Evolutionary conservation across 306 rosid genomes (phyloP).

Genomic region (Pterocarpus santalinus): DNA sequence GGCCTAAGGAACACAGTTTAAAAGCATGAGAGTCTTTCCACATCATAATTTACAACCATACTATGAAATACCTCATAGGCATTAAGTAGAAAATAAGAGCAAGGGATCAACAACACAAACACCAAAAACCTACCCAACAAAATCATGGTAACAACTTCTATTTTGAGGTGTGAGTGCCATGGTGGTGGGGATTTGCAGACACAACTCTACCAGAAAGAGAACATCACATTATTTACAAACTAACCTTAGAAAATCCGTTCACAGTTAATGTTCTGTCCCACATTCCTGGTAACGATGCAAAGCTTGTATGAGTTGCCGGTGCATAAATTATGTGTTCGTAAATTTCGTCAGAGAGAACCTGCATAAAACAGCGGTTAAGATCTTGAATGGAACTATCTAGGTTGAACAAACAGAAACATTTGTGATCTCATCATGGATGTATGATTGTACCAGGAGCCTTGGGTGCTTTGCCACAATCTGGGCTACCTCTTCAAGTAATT

Average conservation of each 20-base stretch:
- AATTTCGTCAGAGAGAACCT: conserved; percentile 92
- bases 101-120: conserved; percentile 16
- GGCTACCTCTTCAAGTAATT: conserved; percentile 85
- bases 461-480: conserved; percentile 90
- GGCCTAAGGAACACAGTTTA: conserved; percentile 61
- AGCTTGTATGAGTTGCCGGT: conserved; percentile 97
- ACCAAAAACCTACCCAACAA: conserved; percentile 18
- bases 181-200: background rate
- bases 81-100: conserved; percentile 21
- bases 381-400: conserved; percentile 34
- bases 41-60: conserved; percentile 7
- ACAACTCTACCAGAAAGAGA: conserved; percentile 22
- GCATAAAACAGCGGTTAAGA: conserved; percentile 44
- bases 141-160: background rate
- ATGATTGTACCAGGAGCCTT: conserved; percentile 85
- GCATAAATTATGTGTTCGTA: conserved; percentile 93
- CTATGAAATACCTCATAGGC: conserved; percentile 11
- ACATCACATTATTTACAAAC: background rate
- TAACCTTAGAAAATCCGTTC: conserved; percentile 96
- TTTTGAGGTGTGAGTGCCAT: background rate
- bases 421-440: conserved; percentile 4
- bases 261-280: conserved; percentile 94
- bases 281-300: conserved; percentile 98
- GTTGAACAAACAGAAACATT: conserved; percentile 31
- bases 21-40: conserved; percentile 47